Percentiles rank a stretch among this genome's conserved stretches.
These are phyloP conservation scores for Malassezia furfur DNA, from an alignment of 1,284 basidiomycete species.

Conservation along the genomic window DNA sequence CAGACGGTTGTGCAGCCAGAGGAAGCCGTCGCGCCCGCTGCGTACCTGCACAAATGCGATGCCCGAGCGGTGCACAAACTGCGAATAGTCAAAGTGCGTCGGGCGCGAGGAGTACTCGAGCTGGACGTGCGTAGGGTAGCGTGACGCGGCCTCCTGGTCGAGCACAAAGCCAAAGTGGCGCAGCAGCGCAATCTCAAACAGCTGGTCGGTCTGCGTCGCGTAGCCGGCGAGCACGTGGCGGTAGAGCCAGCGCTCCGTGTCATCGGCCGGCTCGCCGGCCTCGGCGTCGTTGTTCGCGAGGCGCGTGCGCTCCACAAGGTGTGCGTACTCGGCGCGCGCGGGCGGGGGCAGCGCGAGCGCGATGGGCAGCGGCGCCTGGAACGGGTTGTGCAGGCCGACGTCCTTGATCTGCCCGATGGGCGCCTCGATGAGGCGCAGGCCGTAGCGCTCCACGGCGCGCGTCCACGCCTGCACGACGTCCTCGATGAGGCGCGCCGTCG, in stretches of 20 bases:
- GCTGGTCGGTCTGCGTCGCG: constrained; percentile 26
- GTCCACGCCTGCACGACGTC: constrained; percentile 77
- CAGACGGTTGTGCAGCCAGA: constrained; percentile 46
- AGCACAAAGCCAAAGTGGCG: constrained; percentile 42
- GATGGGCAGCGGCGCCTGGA: constrained; percentile 43
- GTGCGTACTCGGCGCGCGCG: constrained; percentile 21
- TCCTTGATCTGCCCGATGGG: constrained; percentile 47
- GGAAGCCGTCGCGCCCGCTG: constrained; percentile 36
- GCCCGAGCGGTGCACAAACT: constrained; percentile 43
- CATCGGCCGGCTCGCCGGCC: constrained; percentile 17
- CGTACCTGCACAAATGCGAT: constrained; percentile 46
- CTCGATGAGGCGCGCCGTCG: constrained; percentile 89
- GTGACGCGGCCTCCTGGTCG: constrained; percentile 39
- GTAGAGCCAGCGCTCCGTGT: constrained; percentile 14
- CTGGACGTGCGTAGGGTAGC: constrained; percentile 32
- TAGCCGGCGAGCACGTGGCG: constrained; percentile 7
- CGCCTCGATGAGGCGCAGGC: constrained; percentile 77
- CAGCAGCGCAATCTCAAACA: constrained; percentile 43
- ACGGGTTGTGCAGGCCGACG: constrained; percentile 41
- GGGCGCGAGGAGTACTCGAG: constrained; percentile 42
- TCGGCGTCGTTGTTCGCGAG: constrained; percentile 20
- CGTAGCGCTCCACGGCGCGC: constrained; percentile 75
- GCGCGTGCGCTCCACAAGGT: constrained; percentile 20
- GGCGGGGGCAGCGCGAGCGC: constrained; percentile 38
- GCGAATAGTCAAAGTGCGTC: constrained; percentile 38